phyloP scores from a whole-genome alignment of 495 filamentous ascomycete genomes.

The Xylaria venustula region DNA sequence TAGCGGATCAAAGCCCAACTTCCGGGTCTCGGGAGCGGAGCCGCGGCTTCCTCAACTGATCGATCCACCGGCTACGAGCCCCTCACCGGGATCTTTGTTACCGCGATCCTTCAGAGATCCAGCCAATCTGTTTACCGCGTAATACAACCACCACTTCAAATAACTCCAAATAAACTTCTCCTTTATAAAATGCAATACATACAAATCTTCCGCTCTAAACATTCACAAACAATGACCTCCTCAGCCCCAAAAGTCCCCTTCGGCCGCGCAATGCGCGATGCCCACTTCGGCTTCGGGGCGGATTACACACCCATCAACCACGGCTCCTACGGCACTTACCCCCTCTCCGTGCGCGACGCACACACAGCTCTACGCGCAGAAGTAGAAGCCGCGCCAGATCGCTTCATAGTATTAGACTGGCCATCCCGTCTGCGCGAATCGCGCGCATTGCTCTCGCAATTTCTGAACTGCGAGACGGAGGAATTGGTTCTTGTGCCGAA shows the following conservation, averaged over 20 bases:
- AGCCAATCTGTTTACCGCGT: too few species aligned
- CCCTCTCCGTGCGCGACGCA: slow-evolving; percentile 22
- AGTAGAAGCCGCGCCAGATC: slow-evolving; percentile 30
- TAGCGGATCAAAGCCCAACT: too few species aligned
- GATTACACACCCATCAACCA: slow-evolving; percentile 39
- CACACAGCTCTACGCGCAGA: slow-evolving; percentile 28
- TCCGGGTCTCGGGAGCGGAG: too few species aligned
- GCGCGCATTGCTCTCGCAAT: slow-evolving; percentile 54
- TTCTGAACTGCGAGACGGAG: slow-evolving; percentile 54
- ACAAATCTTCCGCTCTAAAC: too few species aligned
- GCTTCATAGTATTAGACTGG: slow-evolving; percentile 53
- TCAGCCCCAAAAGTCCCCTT: slow-evolving; percentile 19
- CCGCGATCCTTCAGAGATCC: too few species aligned
- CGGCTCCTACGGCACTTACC: slow-evolving; percentile 40
- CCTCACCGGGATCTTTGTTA: too few species aligned
- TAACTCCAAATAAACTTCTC: too few species aligned
- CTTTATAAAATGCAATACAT: too few species aligned
- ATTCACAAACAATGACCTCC: too few species aligned
- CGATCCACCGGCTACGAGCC: too few species aligned
- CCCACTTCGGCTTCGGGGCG: slow-evolving; percentile 27
- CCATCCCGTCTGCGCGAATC: slow-evolving; percentile 54
- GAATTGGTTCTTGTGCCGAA: slow-evolving; percentile 75
- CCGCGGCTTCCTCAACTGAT: too few species aligned
- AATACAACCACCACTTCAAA: too few species aligned
- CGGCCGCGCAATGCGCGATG: slow-evolving; percentile 23